Evolutionary conservation across 2,329 filamentous ascomycete species (phyloP).

Genomic region (Penicillium sp.): DNA sequence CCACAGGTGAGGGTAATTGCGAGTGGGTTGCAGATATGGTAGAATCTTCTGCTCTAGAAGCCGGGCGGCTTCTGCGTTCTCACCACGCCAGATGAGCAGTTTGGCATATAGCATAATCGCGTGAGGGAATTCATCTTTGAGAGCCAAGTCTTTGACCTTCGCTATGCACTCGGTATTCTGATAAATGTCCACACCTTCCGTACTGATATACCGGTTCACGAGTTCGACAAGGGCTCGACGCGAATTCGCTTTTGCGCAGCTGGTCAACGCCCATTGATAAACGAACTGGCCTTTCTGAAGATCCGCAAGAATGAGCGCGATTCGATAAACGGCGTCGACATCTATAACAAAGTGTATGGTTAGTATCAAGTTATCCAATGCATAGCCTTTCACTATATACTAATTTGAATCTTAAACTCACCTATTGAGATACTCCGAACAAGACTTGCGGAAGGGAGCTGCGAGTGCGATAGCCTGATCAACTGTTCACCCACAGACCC

Average conservation of each 20-base stretch:
- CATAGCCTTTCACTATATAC: not conserved
- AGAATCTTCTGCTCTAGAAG: slow-evolving; percentile 31
- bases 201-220: slow-evolving; percentile 11
- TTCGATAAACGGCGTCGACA: slow-evolving; percentile 27
- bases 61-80: slow-evolving; percentile 22
- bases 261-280: slow-evolving; percentile 22
- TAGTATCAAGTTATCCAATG: not conserved
- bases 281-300: not conserved
- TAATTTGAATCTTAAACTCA: slow-evolving; percentile 10
- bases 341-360: slow-evolving; percentile 13
- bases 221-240: slow-evolving; percentile 18
- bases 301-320: slow-evolving; percentile 18
- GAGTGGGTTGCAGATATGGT: slow-evolving; percentile 21
- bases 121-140: slow-evolving; percentile 25
- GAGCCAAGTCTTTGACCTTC: slow-evolving; percentile 26
- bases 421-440: slow-evolving; percentile 22
- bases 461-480: slow-evolving; percentile 9
- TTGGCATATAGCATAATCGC: slow-evolving; percentile 34
- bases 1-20: not conserved
- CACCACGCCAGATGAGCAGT: slow-evolving; percentile 24
- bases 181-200: not conserved
- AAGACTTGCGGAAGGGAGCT: slow-evolving; percentile 10
- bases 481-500: slow-evolving; percentile 16
- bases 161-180: slow-evolving; percentile 14
- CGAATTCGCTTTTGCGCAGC: slow-evolving; percentile 26